Base-by-base conservation (phyloP, 768 basidiomycete genomes). In the Austroboletus festivus region DNA sequence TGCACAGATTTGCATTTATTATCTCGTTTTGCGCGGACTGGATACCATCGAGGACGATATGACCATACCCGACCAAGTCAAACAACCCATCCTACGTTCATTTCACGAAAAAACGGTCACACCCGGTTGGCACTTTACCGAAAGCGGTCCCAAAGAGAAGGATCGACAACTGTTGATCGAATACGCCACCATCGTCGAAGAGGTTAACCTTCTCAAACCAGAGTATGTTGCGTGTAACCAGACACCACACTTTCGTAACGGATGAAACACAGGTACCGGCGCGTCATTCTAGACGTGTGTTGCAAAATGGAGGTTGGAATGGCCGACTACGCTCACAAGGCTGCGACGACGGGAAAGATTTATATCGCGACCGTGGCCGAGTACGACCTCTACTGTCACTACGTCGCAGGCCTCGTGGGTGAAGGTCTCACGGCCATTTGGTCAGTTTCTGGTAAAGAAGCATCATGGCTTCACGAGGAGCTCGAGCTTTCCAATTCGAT, bases 11-110 rank as follows among this genome's bases (percentile, higher is more conserved):
- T 93, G 89, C 66, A 69, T 98, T 51, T 98, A 96, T 69, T 99
- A 98, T 69, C 81, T 99, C 37, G 88, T 94, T 5, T 78, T 99
- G 6, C 83, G 95, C 19, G 96, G 83, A 5, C 74, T 97, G n/a
- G 95, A 99, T 67, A 99, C 95, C 4, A 81, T 99, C 54, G 95
- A 98, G 68, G 95, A 99, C 68, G 95, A 99, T 72, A 97, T 97
- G 93, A 89, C 93, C 0, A 81, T 99, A 48, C 78, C 89, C 1
- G 90, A 93, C 67, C 72, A 81, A 16, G 67, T 85, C 58, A 99
- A 99, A 65, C 89, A 93, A 46, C 86, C 90, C 3, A 60, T 97
- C 23, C 76, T 99, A 28, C 82, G 90, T 10, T 70, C 81, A 1
- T 93, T 97, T 70, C 86, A 94, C 71, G 67, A 82, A 59, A 81